Evolutionary conservation across 345 rosid species (phyloP).

Genomic region (Eucalyptus brandiana): DNA sequence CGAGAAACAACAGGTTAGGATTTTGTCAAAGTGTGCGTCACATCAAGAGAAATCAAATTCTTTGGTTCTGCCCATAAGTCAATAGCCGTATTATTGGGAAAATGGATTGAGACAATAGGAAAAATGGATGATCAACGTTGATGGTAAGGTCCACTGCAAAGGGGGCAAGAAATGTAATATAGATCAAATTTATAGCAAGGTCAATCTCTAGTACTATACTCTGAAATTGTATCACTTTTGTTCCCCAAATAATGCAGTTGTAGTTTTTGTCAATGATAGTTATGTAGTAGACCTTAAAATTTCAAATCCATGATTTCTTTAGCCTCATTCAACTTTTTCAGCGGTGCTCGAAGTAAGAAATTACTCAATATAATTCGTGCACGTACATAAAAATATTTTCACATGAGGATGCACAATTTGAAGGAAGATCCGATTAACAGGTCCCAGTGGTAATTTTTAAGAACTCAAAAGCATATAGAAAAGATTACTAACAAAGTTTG

Average conservation of each 20-base stretch:
- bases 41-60: background rate
- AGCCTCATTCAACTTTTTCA: background rate
- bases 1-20: background rate
- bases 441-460: background rate
- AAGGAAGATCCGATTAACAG: background rate
- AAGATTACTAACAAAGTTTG: background rate
- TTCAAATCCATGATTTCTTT: background rate
- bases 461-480: background rate
- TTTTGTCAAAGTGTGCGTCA: background rate
- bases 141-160: background rate
- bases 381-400: background rate
- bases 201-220: background rate
- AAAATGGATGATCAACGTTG: background rate
- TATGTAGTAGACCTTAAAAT: background rate
- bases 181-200: background rate
- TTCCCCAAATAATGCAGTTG: background rate
- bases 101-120: background rate
- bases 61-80: background rate
- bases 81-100: background rate
- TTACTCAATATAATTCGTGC: background rate
- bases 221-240: background rate
- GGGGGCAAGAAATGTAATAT: background rate
- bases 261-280: background rate
- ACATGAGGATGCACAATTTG: background rate
- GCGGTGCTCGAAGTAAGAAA: background rate